Conservation (phyloP, 2,329 filamentous ascomycete species). For the Kalmusia sp. region DNA sequence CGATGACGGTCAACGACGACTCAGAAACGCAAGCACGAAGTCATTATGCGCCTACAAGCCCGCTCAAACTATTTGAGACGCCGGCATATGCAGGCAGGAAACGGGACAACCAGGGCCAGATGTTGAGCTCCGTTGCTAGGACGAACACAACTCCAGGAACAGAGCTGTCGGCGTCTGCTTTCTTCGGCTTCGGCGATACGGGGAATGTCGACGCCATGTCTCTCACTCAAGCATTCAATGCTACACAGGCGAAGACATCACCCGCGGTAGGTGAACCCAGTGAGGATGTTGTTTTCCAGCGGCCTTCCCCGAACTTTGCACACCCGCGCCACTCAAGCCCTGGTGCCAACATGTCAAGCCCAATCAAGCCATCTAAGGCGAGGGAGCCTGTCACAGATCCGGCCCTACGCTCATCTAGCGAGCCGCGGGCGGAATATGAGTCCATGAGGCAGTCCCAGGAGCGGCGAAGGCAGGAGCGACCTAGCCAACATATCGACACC, state of each 20-base stretch:
- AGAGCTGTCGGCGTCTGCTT: slow-evolving; percentile 40
- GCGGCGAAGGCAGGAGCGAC: slow-evolving; percentile 32
- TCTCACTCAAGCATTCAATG: slow-evolving; percentile 54
- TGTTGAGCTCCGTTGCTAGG: slow-evolving; percentile 48
- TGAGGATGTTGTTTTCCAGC: slow-evolving; percentile 54
- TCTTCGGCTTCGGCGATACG: slow-evolving; percentile 43
- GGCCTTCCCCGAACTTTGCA: slow-evolving; percentile 54
- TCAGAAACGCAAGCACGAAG: slow-evolving; percentile 22
- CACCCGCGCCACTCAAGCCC: slow-evolving; percentile 47
- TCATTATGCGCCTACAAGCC: slow-evolving; percentile 34
- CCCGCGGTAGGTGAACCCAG: slow-evolving; percentile 44
- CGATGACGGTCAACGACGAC: slow-evolving; percentile 36
- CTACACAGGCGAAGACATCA: slow-evolving; percentile 55
- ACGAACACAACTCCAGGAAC: slow-evolving; percentile 52
- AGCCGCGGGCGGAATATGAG: slow-evolving; percentile 52
- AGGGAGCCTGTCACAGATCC: slow-evolving; percentile 26
- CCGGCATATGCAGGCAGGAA: slow-evolving; percentile 51
- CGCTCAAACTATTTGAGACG: slow-evolving; percentile 48
- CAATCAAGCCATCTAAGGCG: slow-evolving; percentile 37
- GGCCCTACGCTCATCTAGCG: slow-evolving; percentile 41
- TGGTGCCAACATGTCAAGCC: slow-evolving; percentile 46
- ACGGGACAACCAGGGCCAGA: slow-evolving; percentile 47
- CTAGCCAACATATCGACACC: slow-evolving; percentile 16
- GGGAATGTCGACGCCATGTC: slow-evolving; percentile 44
- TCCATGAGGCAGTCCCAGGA: slow-evolving; percentile 56